Conservation (phyloP, 2,329 filamentous ascomycete species). For the Ceratocystiopsis minuta region DNA sequence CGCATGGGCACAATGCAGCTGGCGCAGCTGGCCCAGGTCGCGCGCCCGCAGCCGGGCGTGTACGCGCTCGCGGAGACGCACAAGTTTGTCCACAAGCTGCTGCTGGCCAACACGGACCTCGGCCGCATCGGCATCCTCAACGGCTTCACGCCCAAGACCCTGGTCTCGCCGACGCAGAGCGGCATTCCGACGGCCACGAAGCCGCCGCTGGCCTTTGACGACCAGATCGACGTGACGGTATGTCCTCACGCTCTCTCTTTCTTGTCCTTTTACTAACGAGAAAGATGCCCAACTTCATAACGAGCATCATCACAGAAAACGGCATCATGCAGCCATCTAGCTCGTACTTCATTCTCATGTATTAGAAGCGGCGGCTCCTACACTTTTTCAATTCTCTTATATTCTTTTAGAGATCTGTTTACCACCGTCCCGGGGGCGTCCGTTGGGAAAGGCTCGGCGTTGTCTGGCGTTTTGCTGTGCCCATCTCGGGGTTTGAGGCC, state of each 20-base stretch:
- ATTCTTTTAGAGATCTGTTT: too few relatives aligned
- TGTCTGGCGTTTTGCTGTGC: not conserved
- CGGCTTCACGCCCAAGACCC: slow-evolving; percentile 40
- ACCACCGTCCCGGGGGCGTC: too few relatives aligned
- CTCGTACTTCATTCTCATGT: slow-evolving; percentile 7
- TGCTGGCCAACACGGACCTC: slow-evolving; percentile 63
- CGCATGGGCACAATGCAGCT: slow-evolving; percentile 76
- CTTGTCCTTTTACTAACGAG: slow-evolving; percentile 1
- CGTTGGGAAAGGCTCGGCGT: not conserved
- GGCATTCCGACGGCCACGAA: slow-evolving; percentile 9
- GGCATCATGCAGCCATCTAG: slow-evolving; percentile 29
- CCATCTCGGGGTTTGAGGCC: not conserved
- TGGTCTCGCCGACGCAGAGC: slow-evolving; percentile 15
- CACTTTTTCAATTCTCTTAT: too few relatives aligned
- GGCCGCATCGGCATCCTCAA: slow-evolving; percentile 48
- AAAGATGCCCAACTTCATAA: slow-evolving; percentile 49
- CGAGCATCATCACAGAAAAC: slow-evolving; percentile 58
- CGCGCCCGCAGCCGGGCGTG: slow-evolving; percentile 37
- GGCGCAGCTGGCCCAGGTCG: slow-evolving; percentile 56
- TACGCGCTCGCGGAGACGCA: slow-evolving; percentile 91
- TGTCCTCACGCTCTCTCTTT: slow-evolving; percentile 11
- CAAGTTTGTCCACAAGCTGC: slow-evolving; percentile 84
- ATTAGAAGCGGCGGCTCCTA: slow-evolving; percentile 1
- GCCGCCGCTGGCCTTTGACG: slow-evolving; percentile 21
- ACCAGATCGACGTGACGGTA: slow-evolving; percentile 55